These are phyloP conservation scores for Eurotiales sp. DNA, from an alignment of 2,329 filamentous ascomycete genomes.

Conservation along the genomic window DNA sequence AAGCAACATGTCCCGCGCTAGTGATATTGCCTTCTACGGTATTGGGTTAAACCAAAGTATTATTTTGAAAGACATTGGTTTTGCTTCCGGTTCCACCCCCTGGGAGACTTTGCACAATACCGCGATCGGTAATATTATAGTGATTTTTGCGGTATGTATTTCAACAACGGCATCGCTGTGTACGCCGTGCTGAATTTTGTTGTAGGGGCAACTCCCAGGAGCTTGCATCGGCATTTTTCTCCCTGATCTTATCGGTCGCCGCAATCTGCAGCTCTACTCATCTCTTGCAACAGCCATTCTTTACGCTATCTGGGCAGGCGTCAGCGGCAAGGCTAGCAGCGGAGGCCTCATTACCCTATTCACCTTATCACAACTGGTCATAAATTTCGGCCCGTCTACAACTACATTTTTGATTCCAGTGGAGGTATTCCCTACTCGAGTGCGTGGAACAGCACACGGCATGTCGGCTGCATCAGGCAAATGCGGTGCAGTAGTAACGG, in stretches of 20 bases:
- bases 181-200: too few species aligned
- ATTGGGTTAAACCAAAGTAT: slow-evolving; percentile 72
- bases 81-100: slow-evolving; percentile 58
- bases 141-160: slow-evolving; percentile 60
- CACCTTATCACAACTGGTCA: slow-evolving; percentile 61
- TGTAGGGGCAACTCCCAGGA: slow-evolving; percentile 63
- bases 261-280: slow-evolving; percentile 66
- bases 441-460: slow-evolving; percentile 63
- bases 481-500: slow-evolving; percentile 64
- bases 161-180: too few species aligned
- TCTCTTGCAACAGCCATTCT: slow-evolving; percentile 60
- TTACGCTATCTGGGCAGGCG: slow-evolving; percentile 46
- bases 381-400: slow-evolving; percentile 53
- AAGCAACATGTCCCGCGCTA: not conserved
- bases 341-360: slow-evolving; percentile 61
- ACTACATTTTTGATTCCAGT: slow-evolving; percentile 63
- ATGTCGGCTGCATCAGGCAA: slow-evolving; percentile 65
- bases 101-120: slow-evolving; percentile 71
- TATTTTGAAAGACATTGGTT: slow-evolving; percentile 69
- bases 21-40: slow-evolving; percentile 54
- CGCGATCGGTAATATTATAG: slow-evolving; percentile 72
- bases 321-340: slow-evolving; percentile 31
- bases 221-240: slow-evolving; percentile 77
- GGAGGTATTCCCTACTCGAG: slow-evolving; percentile 62
- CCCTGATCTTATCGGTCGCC: slow-evolving; percentile 71